Evolutionary conservation across 495 filamentous ascomycete species (phyloP).

Genomic region (Poronia punctata): DNA sequence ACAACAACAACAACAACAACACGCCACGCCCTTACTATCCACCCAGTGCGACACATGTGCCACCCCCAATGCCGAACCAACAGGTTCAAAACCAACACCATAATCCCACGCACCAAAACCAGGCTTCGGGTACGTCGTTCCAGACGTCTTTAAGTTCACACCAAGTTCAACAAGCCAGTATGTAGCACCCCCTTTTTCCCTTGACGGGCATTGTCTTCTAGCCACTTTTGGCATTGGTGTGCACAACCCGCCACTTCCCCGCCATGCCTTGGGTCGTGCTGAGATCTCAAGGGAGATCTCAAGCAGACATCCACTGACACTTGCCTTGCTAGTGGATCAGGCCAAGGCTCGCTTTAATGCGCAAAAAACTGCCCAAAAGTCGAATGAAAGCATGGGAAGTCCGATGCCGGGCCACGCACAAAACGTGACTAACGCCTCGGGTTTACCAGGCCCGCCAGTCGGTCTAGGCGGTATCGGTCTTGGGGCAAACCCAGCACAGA

Average conservation of each 20-base stretch:
- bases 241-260: too few species aligned
- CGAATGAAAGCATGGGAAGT: constrained; percentile 20
- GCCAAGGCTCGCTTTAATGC: constrained; percentile 38
- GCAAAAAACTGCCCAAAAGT: constrained; percentile 25
- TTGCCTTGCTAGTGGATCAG: constrained; percentile 31
- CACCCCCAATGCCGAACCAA: constrained; percentile 20
- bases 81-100: constrained; percentile 17
- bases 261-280: too few species aligned
- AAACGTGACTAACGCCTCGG: constrained; percentile 6
- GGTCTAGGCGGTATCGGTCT: constrained; percentile 25
- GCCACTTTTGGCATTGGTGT: too few species aligned
- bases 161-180: constrained; percentile 22
- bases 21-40: constrained; percentile 20
- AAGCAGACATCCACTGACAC: too few species aligned
- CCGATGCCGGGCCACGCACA: constrained; percentile 15
- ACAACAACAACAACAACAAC: too few species aligned
- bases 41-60: constrained; percentile 8
- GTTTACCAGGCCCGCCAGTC: constrained; percentile 23
- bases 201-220: too few species aligned
- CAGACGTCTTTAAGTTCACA: constrained; percentile 22
- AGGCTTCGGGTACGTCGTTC: constrained; percentile 15
- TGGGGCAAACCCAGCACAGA: constrained; percentile 18
- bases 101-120: constrained; percentile 21
- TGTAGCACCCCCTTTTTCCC: constrained; percentile 10
- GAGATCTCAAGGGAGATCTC: too few species aligned